These are phyloP conservation scores for Lecanosticta acicola DNA, from an alignment of 2,329 filamentous ascomycete genomes.

Conservation along the genomic window DNA sequence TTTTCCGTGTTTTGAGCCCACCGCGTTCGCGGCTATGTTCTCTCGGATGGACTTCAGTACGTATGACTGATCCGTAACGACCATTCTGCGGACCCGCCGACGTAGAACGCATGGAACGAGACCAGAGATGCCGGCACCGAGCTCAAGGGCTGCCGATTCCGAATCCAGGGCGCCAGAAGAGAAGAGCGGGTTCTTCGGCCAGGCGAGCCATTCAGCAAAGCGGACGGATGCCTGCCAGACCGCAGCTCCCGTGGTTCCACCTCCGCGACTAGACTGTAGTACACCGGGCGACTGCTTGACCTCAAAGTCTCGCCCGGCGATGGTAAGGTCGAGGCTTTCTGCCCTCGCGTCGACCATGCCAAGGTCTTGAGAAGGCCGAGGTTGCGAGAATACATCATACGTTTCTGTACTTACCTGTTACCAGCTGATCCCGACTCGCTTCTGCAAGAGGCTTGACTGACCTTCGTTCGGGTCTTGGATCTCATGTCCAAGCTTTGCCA, in stretches of 20 bases:
- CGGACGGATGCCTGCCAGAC: constrained; percentile 86
- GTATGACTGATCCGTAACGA: constrained; percentile 85
- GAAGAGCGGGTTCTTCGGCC: constrained; percentile 59
- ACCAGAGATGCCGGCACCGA: constrained; percentile 83
- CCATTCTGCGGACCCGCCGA: constrained; percentile 57
- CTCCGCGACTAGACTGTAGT: constrained; percentile 67
- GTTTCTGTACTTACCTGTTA: constrained; percentile 57
- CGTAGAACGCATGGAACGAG: constrained; percentile 67
- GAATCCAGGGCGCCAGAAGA: constrained; percentile 47
- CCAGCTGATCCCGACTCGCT: neutral
- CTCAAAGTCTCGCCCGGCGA: constrained; percentile 64
- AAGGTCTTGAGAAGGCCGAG: constrained; percentile 68
- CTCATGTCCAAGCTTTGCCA: constrained; percentile 15
- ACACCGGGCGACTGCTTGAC: constrained; percentile 81
- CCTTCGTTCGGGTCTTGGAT: constrained; percentile 22
- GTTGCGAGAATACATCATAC: constrained; percentile 76
- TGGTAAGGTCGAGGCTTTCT: constrained; percentile 44
- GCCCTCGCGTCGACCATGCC: constrained; percentile 77
- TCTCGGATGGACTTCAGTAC: constrained; percentile 68
- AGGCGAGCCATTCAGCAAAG: constrained; percentile 73
- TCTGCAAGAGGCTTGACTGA: constrained; percentile 9
- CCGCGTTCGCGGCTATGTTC: constrained; percentile 68
- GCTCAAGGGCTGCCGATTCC: constrained; percentile 63
- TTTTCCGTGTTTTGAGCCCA: constrained; percentile 4
- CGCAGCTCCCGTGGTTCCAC: constrained; percentile 70